These are phyloP conservation scores for Tubosaeta brunneosetosa DNA, from an alignment of 768 basidiomycete genomes.

Conservation along the genomic window DNA sequence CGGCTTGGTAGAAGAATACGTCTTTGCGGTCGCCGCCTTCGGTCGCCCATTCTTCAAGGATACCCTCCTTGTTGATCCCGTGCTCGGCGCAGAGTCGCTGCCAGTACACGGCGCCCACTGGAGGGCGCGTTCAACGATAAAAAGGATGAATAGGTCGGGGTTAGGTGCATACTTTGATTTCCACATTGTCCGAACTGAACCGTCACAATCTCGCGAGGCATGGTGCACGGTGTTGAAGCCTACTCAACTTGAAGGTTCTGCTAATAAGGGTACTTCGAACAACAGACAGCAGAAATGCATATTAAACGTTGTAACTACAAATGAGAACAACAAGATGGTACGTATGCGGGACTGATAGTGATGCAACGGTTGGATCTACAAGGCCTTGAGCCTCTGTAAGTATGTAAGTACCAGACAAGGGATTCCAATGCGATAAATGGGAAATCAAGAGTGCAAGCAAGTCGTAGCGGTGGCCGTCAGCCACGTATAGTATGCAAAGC, in stretches of 20 bases:
- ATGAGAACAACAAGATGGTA: conserved; percentile 18
- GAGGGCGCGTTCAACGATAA: not conserved
- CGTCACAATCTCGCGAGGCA: conserved; percentile 84
- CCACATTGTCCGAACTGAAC: conserved; percentile 89
- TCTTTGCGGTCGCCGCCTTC: conserved; percentile 97
- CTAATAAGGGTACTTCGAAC: not conserved
- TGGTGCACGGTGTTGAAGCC: conserved; percentile 22
- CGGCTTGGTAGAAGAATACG: conserved; percentile 99
- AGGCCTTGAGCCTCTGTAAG: conserved; percentile 34
- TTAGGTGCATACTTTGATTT: conserved; percentile 70
- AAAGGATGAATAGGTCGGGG: not conserved
- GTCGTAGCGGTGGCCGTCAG: conserved; percentile 25
- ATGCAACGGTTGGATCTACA: conserved; percentile 18
- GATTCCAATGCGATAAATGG: conserved; percentile 13
- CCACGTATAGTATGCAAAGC: conserved; percentile 19
- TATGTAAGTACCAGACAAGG: conserved; percentile 21
- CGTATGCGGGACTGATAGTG: conserved; percentile 22
- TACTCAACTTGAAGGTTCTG: not conserved
- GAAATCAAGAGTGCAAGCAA: conserved; percentile 11
- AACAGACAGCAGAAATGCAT: conserved; percentile 14
- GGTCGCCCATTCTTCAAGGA: conserved; percentile 94
- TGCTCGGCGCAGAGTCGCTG: conserved; percentile 97
- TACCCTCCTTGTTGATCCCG: conserved; percentile 93
- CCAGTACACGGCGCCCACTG: conserved; percentile 98
- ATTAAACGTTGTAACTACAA: conserved; percentile 18